Evolutionary conservation across 228 moss, liverwort and hornwort species (phyloP).

Genomic region (Sphagnum fallax): DNA sequence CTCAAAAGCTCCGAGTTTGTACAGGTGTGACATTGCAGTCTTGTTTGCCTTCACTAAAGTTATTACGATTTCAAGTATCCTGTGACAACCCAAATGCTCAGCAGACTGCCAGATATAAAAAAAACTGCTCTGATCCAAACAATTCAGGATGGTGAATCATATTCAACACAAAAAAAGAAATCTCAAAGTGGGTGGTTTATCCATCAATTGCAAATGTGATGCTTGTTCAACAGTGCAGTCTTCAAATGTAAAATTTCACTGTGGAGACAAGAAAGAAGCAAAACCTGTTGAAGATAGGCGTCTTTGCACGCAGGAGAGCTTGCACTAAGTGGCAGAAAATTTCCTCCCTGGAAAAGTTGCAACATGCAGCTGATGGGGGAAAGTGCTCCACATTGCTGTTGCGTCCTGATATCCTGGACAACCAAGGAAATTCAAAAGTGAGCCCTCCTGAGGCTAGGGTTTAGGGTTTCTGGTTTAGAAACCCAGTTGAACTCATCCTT

Average conservation of each 20-base stretch:
- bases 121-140: too few species aligned
- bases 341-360: conserved; percentile 82
- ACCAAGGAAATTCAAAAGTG: too few species aligned
- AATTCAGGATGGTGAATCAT: too few species aligned
- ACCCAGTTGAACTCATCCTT: too few species aligned
- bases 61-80: conserved; percentile 74
- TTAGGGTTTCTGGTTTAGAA: too few species aligned
- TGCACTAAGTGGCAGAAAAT: conserved; percentile 93
- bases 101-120: too few species aligned
- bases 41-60: conserved; percentile 69
- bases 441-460: neutral
- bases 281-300: conserved; percentile 83
- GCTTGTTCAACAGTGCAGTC: too few species aligned
- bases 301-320: conserved; percentile 81
- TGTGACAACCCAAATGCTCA: conserved; percentile 5
- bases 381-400: conserved; percentile 61
- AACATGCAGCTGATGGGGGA: conserved; percentile 86
- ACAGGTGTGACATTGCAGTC: conserved; percentile 85
- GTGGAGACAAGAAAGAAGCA: too few species aligned
- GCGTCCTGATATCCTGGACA: conserved; percentile 69
- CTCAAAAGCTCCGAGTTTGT: conserved; percentile 97
- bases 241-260: too few species aligned
- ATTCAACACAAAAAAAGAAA: too few species aligned
- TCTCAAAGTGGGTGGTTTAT: too few species aligned
- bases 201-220: too few species aligned